Evolutionary conservation across 2,329 filamentous ascomycete genomes (phyloP).

Genomic region (Fusarium pseudocircinatum): DNA sequence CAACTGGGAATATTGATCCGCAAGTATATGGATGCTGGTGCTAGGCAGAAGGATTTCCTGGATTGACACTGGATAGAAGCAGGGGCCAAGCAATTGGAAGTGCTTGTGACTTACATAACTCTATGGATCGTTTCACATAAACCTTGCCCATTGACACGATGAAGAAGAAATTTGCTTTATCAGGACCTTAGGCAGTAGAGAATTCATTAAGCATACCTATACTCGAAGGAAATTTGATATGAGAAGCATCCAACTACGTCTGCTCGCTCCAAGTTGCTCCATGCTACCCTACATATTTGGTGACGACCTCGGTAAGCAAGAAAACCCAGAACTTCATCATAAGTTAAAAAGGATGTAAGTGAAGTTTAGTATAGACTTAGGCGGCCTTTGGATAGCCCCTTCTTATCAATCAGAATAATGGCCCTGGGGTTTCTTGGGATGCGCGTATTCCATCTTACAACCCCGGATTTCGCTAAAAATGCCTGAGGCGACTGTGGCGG

Average conservation of each 20-base stretch:
- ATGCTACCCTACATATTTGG: not conserved
- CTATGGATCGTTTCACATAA: not conserved
- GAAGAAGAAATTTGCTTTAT: not conserved
- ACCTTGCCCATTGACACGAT: not conserved
- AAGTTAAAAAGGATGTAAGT: too few species aligned
- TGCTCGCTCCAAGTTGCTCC: not conserved
- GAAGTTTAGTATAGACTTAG: too few species aligned
- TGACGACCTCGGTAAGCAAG: not conserved
- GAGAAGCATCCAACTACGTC: not conserved
- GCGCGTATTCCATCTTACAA: not conserved
- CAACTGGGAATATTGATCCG: not conserved
- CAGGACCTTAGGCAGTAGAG: too few species aligned
- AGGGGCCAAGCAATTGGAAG: not conserved
- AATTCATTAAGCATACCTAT: not conserved
- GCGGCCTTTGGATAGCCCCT: too few species aligned
- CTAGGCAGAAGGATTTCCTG: not conserved
- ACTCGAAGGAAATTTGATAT: rapidly evolving
- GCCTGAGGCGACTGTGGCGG: not conserved
- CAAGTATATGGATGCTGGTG: not conserved
- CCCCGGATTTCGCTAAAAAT: not conserved
- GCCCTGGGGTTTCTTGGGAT: not conserved
- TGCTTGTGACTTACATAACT: not conserved
- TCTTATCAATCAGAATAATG: not conserved
- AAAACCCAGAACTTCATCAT: not conserved
- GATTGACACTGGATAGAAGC: not conserved